Evolutionary conservation across 2,329 filamentous ascomycete genomes (phyloP), one percentile per base, ranked within the genome.

Genomic region (Biscogniauxia mediterranea): DNA sequence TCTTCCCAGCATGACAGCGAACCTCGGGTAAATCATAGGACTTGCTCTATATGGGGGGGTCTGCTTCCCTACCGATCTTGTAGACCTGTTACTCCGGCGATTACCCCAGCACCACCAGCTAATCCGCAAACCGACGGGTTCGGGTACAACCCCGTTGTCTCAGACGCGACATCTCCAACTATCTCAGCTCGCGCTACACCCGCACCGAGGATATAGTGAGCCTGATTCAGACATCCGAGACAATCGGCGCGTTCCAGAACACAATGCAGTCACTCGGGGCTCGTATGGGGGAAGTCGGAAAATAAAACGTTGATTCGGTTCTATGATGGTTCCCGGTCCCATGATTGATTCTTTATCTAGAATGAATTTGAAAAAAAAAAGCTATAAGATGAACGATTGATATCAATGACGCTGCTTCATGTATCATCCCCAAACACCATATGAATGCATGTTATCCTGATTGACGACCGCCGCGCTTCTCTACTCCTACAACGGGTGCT

Each of bases 141-240:
- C 42, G 75, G 73, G 56, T 74, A 78, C 66, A 81, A 82, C 71
- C 77, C n/a, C 77, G 79, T 55, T 80, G 79, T 70, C 71, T 82
- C 52, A 74, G 75, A 46, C 77, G 79, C 21, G 80, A 78, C 64
- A 73, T 79, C 55, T 74, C 67, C 58, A 73, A 74, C 66, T 66
- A 73, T 49, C 69, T 38, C 32, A 62, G 51, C 54, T 57, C 54
- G 49, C 61, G 54, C 23, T 67, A 66, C 52, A 62, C 60, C 3
- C 57, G 59, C 38, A 68, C 69, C 23, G 60, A 67, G 55, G 58
- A 67, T 54, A 68, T 71, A 23, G 63, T 58, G 42, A 62, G 51
- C 38, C 69, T 77, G n/a, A 74, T 79, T 63, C 75, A 64, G 15
- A 66, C 70, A 11, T 68, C 66, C 58, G 59, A 56, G 1, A 69